Conservation (phyloP, 805 yeast species). For the Wickerhamiella cacticola region DNA sequence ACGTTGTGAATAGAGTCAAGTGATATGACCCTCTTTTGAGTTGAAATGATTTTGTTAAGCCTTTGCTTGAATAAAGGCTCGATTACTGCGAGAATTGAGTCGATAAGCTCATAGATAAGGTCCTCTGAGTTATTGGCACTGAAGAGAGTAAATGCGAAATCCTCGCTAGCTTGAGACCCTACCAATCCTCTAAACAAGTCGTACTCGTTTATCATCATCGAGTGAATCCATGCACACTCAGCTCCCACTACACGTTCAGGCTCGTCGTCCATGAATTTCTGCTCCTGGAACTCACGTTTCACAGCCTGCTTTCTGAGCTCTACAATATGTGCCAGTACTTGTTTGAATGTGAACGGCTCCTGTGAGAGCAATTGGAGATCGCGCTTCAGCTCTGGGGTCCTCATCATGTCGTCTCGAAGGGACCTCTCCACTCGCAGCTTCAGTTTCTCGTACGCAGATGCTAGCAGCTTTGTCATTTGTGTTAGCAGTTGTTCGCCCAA, state of each 20-base stretch:
- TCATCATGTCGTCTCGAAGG: constrained; percentile 14
- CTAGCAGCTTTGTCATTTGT: constrained; percentile 34
- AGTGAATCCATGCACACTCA: constrained; percentile 75
- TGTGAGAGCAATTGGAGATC: constrained; percentile 26
- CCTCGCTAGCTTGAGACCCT: constrained; percentile 35
- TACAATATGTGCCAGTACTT: constrained; percentile 49
- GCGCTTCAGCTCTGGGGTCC: constrained; percentile 9
- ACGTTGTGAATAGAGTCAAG: constrained; percentile 51
- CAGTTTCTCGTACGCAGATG: constrained; percentile 44
- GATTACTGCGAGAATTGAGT: constrained; percentile 41
- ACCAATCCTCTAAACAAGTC: constrained; percentile 53
- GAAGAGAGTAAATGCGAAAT: constrained; percentile 15
- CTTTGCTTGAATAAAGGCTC: constrained; percentile 50
- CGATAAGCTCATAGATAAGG: constrained; percentile 26
- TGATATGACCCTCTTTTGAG: constrained; percentile 46
- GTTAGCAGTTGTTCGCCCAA: neutral
- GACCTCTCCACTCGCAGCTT: constrained; percentile 32
- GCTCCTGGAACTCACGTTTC: constrained; percentile 46
- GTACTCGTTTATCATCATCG: constrained; percentile 73
- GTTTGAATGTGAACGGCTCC: constrained; percentile 37
- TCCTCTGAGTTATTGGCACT: constrained; percentile 13
- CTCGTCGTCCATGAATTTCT: constrained; percentile 34
- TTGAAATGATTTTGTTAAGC: constrained; percentile 54
- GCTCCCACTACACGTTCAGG: constrained; percentile 77
- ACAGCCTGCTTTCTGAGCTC: constrained; percentile 55